Percentiles rank a stretch among this genome's conserved stretches.
Conservation (phyloP, 2,329 filamentous ascomycete genomes). For the Colletotrichum spaethianum region DNA sequence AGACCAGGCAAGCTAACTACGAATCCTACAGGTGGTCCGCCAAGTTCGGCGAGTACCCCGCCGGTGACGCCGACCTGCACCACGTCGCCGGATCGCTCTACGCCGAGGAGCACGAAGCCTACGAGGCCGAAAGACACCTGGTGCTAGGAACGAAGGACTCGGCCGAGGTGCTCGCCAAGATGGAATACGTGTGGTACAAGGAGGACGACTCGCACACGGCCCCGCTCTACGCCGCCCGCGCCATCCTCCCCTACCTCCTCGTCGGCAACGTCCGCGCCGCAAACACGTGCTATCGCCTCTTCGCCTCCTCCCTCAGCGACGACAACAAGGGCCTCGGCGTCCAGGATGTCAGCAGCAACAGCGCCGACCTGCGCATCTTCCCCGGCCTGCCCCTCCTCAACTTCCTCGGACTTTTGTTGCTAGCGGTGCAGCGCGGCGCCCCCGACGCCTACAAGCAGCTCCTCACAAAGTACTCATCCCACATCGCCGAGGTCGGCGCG, state of each 20-base stretch:
- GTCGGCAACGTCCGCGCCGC: constrained; percentile 92
- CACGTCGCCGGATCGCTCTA: constrained; percentile 91
- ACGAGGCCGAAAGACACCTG: constrained; percentile 94
- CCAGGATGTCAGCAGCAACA: constrained; percentile 84
- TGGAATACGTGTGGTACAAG: constrained; percentile 96
- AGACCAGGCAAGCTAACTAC: constrained; percentile 14
- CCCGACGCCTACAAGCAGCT: constrained; percentile 87
- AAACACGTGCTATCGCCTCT: constrained; percentile 82
- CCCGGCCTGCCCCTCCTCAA: constrained; percentile 95
- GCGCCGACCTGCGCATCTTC: constrained; percentile 84
- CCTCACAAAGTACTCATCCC: constrained; percentile 82
- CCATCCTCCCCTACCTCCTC: constrained; percentile 90
- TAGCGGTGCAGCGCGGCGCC: constrained; percentile 85
- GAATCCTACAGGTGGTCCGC: constrained; percentile 79
- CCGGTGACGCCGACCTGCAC: constrained; percentile 94
- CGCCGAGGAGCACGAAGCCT: constrained; percentile 92
- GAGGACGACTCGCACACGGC: constrained; percentile 91
- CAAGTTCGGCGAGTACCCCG: constrained; percentile 87
- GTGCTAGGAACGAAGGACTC: constrained; percentile 91
- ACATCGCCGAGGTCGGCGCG: constrained; percentile 81
- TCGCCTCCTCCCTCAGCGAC: constrained; percentile 56
- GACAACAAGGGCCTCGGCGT: constrained; percentile 71
- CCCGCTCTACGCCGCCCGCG: constrained; percentile 86
- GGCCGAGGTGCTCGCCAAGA: constrained; percentile 80
- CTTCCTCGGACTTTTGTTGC: constrained; percentile 87